Evolutionary conservation across 2,329 filamentous ascomycete genomes (phyloP).

Genomic region (Apiospora marii): DNA sequence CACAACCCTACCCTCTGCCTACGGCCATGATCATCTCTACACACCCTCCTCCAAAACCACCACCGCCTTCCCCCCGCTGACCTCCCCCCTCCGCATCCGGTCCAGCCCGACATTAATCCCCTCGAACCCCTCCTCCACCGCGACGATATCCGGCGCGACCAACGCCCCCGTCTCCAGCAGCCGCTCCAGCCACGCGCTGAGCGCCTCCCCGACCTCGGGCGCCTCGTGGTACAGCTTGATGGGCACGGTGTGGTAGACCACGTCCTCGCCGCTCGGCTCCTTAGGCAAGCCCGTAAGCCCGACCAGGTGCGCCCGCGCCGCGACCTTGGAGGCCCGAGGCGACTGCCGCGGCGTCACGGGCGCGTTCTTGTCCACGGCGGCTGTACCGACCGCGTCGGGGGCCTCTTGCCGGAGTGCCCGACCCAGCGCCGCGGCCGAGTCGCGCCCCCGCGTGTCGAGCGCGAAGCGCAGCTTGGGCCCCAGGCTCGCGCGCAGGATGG

Average conservation of each 20-base stretch:
- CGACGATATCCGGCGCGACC: constrained; percentile 69
- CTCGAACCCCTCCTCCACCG: constrained; percentile 67
- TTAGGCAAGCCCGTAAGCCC: constrained; percentile 75
- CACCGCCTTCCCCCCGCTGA: constrained; percentile 75
- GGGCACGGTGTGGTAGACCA: constrained; percentile 70
- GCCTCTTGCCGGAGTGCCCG: constrained; percentile 52
- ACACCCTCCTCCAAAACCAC: constrained; percentile 45
- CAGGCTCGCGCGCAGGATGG: constrained; percentile 68
- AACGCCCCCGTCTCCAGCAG: constrained; percentile 64
- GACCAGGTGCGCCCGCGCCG: constrained; percentile 63
- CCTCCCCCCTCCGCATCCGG: constrained; percentile 68
- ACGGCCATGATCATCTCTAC: background rate
- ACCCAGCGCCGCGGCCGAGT: constrained; percentile 67
- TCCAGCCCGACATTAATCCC: constrained; percentile 75
- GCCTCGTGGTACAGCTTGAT: constrained; percentile 81
- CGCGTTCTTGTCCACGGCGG: constrained; percentile 42
- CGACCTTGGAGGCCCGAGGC: constrained; percentile 40
- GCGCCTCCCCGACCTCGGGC: constrained; percentile 65
- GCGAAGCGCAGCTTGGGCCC: constrained; percentile 68
- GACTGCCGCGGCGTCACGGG: constrained; percentile 42
- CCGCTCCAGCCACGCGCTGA: constrained; percentile 73
- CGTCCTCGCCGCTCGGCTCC: constrained; percentile 49
- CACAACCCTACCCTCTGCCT: background rate
- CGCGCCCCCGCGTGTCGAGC: constrained; percentile 72
- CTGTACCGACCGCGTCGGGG: constrained; percentile 28